Evolutionary conservation across 225 moss, liverwort and hornwort species (phyloP), one percentile per base, ranked within the genome.

Genomic region (Polytrichum commune): DNA sequence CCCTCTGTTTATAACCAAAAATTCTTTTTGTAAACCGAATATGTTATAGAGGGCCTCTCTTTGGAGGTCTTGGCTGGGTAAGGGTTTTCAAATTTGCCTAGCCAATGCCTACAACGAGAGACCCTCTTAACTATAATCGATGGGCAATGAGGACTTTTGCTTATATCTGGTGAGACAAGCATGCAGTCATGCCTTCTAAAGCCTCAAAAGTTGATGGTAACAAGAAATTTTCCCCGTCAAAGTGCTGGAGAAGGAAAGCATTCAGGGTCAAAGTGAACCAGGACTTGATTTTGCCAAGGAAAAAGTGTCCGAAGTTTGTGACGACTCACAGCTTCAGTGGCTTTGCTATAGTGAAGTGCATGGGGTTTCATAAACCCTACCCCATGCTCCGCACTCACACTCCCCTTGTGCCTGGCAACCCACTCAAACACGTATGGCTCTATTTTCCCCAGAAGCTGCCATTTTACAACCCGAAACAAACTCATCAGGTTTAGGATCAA

Each of bases 381-480:
- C 33, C 97, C 97, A 75, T 97, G 97, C 79, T 97, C 97, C 61
- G 97, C 97, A 87, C 97, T 97, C 74, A 97, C 84, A 56, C 97
- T 97, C 27, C 97, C 97, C 78, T 94, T 94, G 74, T 87, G 88
- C 64, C 89, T 65, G 25, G 97, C 83, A 53, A 94, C 77, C 94
- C 91, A 85, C 71, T 97, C 92, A 81, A 79, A 97, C 68, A 97
- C 97, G 69, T 83, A 97, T 2, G 97, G 97, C 79, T 97, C 97
- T 54, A 97, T 79, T 72, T 90, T 80, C 25, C 88, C 83, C 70
- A 94, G 82, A 62, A 95, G 62, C 95, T 95, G 92, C 46, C 46
- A 70, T 72, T 82, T 54, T 27, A 63, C 18, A 29, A 63, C 65
- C 73, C 71, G 65, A 65, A 67, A 61, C 8, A 33, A 33, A 53